Evolutionary conservation across 1,139 yeast species (phyloP).

Genomic region (Hemisphaericaspora xylofermentans): DNA sequence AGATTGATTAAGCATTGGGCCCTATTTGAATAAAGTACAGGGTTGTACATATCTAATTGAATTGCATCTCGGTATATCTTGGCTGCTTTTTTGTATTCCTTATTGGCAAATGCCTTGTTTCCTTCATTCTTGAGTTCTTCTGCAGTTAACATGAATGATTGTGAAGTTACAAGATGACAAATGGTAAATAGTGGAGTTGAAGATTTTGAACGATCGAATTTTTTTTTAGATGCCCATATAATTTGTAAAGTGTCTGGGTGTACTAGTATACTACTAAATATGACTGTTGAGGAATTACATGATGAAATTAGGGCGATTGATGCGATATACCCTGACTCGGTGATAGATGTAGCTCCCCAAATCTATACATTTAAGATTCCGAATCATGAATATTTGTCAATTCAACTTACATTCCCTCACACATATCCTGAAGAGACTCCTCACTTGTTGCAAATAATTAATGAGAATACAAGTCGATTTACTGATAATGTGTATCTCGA

Average conservation of each 20-base stretch:
- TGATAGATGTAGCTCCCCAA: conserved; percentile 30
- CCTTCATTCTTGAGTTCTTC: conserved; percentile 52
- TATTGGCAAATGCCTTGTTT: conserved; percentile 59
- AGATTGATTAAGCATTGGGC: conserved; percentile 72
- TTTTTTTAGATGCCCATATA: too few species aligned
- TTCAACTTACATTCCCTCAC: conserved; percentile 69
- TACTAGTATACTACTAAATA: too few species aligned
- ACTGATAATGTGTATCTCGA: conserved; percentile 46
- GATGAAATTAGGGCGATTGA: conserved; percentile 84
- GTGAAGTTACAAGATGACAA: too few species aligned
- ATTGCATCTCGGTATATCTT: conserved; percentile 67
- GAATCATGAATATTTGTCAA: conserved; percentile 52
- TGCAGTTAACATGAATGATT: conserved; percentile 17
- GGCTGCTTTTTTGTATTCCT: conserved; percentile 58
- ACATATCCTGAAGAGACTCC: conserved; percentile 69
- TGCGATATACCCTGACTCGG: conserved; percentile 78
- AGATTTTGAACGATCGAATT: too few species aligned
- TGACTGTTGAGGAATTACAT: conserved; percentile 56
- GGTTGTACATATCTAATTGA: conserved; percentile 50
- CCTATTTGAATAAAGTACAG: conserved; percentile 73
- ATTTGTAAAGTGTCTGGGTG: too few species aligned
- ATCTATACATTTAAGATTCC: conserved; percentile 61
- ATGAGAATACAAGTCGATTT: conserved; percentile 30
- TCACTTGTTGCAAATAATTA: conserved; percentile 49
- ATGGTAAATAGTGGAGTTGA: too few species aligned